Evolutionary conservation across 192 early-diverging fungal genomes (phyloP), one percentile per base, ranked within the genome.

Genomic region (Allomyces macrogynus): DNA sequence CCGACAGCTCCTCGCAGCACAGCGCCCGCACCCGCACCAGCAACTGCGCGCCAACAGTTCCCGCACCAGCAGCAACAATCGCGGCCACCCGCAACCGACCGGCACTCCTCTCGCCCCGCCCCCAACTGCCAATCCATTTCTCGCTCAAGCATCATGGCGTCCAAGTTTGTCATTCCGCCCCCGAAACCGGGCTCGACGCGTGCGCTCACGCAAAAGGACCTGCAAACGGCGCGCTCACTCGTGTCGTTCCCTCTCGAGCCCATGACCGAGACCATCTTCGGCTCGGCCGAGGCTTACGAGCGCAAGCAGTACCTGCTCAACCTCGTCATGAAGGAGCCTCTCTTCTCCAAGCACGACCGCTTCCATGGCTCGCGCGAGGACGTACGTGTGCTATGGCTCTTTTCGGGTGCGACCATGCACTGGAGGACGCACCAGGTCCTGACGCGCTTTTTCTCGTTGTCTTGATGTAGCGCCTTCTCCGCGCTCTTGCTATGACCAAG

Each of bases 401-500:
- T 7, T 40, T 40, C 32, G 32, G 32, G 32, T 40, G 32, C 7
- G 3, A 40, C 32, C 4, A 40, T 40, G 32, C 32, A 40, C 32
- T 3, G 32, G 5, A 40, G 32, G 3, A 3, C 32, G 32, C 32
- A 40, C 8, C 32, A 40, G 32, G 32, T 40, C 7, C 32, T 40
- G 32, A 40, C 32, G 32, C 7, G 32, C 32, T 40, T 3, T 40
- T 40, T 7, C 7, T 7, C 32, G 8, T 27, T 27, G 26, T 27
- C 26, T 27, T 27, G 26, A 27, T 27, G 7, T 40, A 40, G 12
- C 49, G 49, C 16, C 49, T 57, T n/a, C 12, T 57, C 20, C 49
- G 49, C 64, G 78, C 84, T 62, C 71, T 87, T 11, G 65, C 66
- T 67, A 83, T 86, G 68, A 84, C 83, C 24, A 69, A 73, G 57